Base-by-base conservation (phyloP, 1,284 basidiomycete genomes). In the Heterobasidion irregulare region DNA sequence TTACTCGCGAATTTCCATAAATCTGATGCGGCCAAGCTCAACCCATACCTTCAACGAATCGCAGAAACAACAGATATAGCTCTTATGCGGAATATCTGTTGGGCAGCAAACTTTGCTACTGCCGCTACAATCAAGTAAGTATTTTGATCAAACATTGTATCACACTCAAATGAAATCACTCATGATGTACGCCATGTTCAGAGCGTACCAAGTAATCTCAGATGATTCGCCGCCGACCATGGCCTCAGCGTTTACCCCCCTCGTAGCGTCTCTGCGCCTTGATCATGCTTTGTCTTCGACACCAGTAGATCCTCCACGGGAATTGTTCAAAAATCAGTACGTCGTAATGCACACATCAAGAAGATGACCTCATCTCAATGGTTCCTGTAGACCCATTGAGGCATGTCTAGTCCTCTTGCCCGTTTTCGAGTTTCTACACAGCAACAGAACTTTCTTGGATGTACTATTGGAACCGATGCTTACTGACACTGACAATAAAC, bases 1-100 rank as follows among this genome's bases (percentile, higher is more conserved):
- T 66, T 85, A 35, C 72, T 87, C 0, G 79, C 80, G 53, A 83
- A 84, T 60, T 87, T 82, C 62, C 84, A 86, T 64, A 82, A 81
- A 61, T 82, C 82, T 0, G 83, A 85, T 61, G 82, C 82, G 10
- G 79, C 80, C 8, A 82, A 77, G 56, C 71, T 83, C 45, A 87
- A 87, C 65, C 79, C 79, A 1, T 86, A 84, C 61, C 69, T 86
- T 6, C 74, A 74, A 18, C 69, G 72, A 33, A 77, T 86, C 36
- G 68, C 68, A 46, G 73, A 75, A 36, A 74, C 72, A 0, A 61
- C 66, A 1, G 80, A 86, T 58, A 65, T 68, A 8, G 73, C 72
- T 8, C 62, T 84, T 4, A 77, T 85, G 77, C 67, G 66, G 33
- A 80, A 76, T 63, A 72, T 83, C 33, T 79, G 75, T 57, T 79